phyloP scores from a whole-genome alignment of 2,329 filamentous ascomycete genomes.

The Alternaria burnsii region DNA sequence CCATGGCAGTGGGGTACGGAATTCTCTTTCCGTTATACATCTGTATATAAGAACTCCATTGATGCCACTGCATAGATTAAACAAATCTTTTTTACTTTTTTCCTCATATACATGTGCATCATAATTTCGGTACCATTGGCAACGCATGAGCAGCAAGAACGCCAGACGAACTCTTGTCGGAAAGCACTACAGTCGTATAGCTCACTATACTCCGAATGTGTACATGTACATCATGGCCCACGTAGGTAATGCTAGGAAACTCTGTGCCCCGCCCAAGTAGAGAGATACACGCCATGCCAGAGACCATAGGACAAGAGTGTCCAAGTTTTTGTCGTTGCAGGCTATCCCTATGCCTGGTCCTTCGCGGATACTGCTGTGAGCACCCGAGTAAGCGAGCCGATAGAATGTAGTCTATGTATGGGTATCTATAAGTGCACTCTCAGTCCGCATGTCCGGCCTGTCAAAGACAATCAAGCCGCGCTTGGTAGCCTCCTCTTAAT shows the following conservation, averaged over 20 bases:
- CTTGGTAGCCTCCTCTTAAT: slow-evolving; percentile 63
- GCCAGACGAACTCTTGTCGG: neutral
- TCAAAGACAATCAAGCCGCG: slow-evolving; percentile 8
- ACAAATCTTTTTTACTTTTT: slow-evolving; percentile 5
- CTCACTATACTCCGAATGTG: neutral
- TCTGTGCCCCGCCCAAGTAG: neutral
- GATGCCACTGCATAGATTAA: slow-evolving; percentile 14
- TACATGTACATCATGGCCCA: neutral
- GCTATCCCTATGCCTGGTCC: neutral
- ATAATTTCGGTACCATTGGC: neutral
- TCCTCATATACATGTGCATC: slow-evolving; percentile 1
- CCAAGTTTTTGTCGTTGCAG: neutral
- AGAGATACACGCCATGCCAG: neutral
- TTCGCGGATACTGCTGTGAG: neutral
- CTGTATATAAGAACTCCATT: slow-evolving; percentile 28
- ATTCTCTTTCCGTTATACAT: slow-evolving; percentile 14
- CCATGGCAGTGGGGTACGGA: neutral
- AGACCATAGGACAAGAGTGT: neutral
- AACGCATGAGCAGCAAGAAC: neutral
- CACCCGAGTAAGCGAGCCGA: neutral
- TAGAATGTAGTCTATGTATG: slow-evolving; percentile 21
- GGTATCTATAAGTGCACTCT: slow-evolving; percentile 14
- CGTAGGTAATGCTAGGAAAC: neutral
- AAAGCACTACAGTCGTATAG: neutral
- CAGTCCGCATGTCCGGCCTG: neutral